Evolutionary conservation across 176 grass and related monocot species (phyloP), one percentile per base, ranked within the genome.

Genomic region (Echinochloa phyllopogon): DNA sequence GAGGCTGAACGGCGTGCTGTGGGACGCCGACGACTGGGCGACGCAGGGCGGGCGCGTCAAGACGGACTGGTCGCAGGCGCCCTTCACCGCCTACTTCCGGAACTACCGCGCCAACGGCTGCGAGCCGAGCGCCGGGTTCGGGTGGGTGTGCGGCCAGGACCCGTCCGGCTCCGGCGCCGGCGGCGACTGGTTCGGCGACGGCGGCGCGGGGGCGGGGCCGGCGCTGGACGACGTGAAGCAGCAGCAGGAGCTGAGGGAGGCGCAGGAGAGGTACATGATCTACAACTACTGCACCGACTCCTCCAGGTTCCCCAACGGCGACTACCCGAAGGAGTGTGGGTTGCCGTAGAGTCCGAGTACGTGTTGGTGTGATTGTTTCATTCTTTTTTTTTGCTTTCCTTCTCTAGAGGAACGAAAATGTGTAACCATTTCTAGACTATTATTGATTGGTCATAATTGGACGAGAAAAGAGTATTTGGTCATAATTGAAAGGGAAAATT

Each of bases 41-140:
- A 91, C 89, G 62, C 53, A 79, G 52, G 89, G 89, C 6, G 89
- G 85, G 1, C 81, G 61, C 42, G 13, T 91, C 52, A 91, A 91
- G 89, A 91, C 89, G 21, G 85, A 91, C 69, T 91, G 85, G 89
- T 76, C 75, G 29, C 80, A 77, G 81, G 85, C 89, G 60, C 89
- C 89, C 3, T 87, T 91, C 89, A 60, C 75, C 3, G 89, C 89
- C 7, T 85, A 80, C 76, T 88, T 88, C 76, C 36, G 23, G 11
- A 87, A 88, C 69, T 88, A 77, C 82, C 87, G 36, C 47, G 86
- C 76, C 27, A 52, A 18, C 4, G 76, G 83, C 25, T 90, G 88
- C 78, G 56, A 24, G 10, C 72, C 77, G 13, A 66, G 55, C 78
- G n/a, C n/a, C n/a, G 25, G 63, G 1, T 60, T 27, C 24, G 43